Base-by-base conservation (phyloP, 2,329 filamentous ascomycete species). In the Aspergillus fructus region DNA sequence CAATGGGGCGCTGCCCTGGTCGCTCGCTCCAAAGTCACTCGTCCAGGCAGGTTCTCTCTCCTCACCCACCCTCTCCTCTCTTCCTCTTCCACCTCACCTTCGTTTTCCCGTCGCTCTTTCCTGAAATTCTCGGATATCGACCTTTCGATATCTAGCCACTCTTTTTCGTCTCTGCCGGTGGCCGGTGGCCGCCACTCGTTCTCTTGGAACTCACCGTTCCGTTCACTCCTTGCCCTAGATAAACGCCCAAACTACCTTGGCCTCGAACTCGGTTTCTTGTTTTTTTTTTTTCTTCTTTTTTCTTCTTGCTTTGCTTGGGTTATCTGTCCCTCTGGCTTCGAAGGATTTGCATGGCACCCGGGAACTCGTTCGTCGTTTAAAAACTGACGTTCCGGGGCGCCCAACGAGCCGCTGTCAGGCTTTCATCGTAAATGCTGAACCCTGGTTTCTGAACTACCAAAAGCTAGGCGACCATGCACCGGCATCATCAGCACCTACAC, bases 141-240 rank as follows among this genome's bases (percentile, higher is more conserved):
- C 24, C 30, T 49, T 49, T 55, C 33, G 52, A 49, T 54, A 56
- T 39, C 37, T 50, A 45, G 50, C 49, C 60, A 50, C 51, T 61
- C 59, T 59, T 59, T 60, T 55, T 55, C 42, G 52, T 45, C 34
- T 41, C 64, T 60, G 64, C 63, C 62, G 60, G 41, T 65, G 61
- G 64, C 63, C 62, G 60, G 57, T 64, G 62, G 63, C 66, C 63
- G 61, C 63, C 68, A 59, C 60, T 71, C 64, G 55, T 47, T 67
- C 39, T 49, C 6, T 55, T 58, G 63, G 61, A 58, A 62, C 37
- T 49, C 19, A 24, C 46, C 53, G 58, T 64, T 59, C 60, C 58
- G 60, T 68, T 64, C 69, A 66, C 62, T 71, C 68, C 54, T 71
- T 70, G 53, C 57, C 34, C 40, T 30, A 9, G 27, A 30, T 30